phyloP scores from a whole-genome alignment of 257 asterid species.

The Jacaranda mimosifolia region DNA sequence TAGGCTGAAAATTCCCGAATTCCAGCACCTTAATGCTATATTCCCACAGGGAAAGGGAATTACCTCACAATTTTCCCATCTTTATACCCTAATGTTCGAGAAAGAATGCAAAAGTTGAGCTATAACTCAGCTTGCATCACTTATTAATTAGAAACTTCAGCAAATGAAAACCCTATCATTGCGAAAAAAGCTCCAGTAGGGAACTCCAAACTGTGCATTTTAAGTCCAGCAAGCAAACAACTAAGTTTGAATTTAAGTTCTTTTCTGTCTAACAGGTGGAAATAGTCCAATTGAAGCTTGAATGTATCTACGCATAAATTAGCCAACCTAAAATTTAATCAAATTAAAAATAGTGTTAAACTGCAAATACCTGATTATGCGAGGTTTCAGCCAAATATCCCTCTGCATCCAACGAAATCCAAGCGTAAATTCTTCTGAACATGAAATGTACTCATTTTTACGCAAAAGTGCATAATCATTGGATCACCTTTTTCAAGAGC shows the following conservation, averaged over 20 bases:
- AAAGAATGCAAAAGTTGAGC: not conserved
- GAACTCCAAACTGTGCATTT: not conserved
- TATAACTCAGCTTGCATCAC: not conserved
- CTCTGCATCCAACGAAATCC: slow-evolving; percentile 60
- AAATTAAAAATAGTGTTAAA: not conserved
- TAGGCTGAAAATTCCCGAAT: too few species aligned
- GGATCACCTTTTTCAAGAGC: slow-evolving; percentile 63
- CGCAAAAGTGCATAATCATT: not conserved
- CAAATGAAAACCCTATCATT: slow-evolving; percentile 3
- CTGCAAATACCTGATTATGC: slow-evolving; percentile 69
- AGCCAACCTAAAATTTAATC: too few species aligned
- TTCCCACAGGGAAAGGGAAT: not conserved
- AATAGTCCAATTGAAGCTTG: too few species aligned
- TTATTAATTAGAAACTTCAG: not conserved
- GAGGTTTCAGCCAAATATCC: slow-evolving; percentile 73
- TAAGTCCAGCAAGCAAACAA: slow-evolving; percentile 2
- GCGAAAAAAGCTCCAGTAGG: not conserved
- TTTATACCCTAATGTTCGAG: not conserved
- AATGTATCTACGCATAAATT: too few species aligned
- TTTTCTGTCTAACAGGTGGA: not conserved
- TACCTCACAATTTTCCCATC: not conserved
- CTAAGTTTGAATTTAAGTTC: not conserved
- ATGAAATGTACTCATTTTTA: not conserved
- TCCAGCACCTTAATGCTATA: too few species aligned
- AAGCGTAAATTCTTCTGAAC: slow-evolving; percentile 24